Evolutionary conservation across 2,329 filamentous ascomycete genomes (phyloP), one percentile per base, ranked within the genome.

Genomic region (Fusarium torulosum): DNA sequence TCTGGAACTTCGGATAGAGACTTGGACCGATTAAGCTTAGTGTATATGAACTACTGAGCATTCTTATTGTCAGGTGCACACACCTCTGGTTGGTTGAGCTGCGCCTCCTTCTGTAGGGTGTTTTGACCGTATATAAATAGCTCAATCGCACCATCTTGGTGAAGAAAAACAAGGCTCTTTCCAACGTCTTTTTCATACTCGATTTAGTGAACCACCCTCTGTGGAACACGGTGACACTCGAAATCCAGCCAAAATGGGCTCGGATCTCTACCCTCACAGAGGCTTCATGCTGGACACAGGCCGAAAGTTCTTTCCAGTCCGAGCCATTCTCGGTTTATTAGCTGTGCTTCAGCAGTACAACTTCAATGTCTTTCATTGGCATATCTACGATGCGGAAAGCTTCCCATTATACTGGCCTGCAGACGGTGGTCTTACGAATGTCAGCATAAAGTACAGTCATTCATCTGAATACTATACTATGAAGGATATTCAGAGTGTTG

Each of bases 351-450:
- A 62, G 2, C 57, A 62, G 37, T 21, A 62, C n/a, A 62, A 62
- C 20, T 62, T 55, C 37, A 62, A 62, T 23, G 42, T 55, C 25
- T 62, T 62, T 19, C 59, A 62, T 13, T 62, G 57, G 59, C 59
- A 62, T 6, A 55, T 62, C 2, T 62, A 62, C n/a, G 59, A 62
- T 15, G 59, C 59, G 2, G 35, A 62, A 14, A 56, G 57, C 29
- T 62, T 62, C 6, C 59, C 59, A 2, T 15, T 62, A 9, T n/a
- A 25, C 6, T 62, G 35, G 29, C 59, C 59, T 0, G 37, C 15
- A 3, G 42, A 53, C 1, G 21, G 38, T 0, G 59, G 57, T 2
- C 33, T 62, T 7, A 62, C 59, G 3, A 55, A 62, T 6, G 35
- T 15, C 0, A 62, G 59, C 15, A 37, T 62, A 1, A 47, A 62